Base-by-base conservation (phyloP, 306 rosid genomes). In the Oemleria cerasiformis region DNA sequence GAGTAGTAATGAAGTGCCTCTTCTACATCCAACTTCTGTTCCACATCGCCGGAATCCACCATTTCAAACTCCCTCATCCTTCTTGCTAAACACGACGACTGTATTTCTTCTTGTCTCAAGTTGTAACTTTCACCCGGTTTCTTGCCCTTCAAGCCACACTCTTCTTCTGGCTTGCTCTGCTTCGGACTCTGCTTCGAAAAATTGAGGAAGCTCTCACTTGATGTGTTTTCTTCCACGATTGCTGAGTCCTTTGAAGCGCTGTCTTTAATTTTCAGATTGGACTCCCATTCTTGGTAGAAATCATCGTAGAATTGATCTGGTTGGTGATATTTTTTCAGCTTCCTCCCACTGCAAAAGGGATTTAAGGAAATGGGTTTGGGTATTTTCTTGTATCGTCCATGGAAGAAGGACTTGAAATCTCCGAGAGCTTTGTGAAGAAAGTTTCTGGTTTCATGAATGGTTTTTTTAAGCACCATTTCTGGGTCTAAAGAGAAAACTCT, bases 1-100 rank as follows among this genome's bases (percentile, higher is more conserved):
- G 96, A 94, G 81, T 94, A 94, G 81, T 94, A 94, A 85, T 94
- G 91, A 4, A 91, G 80, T 39, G 90, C 99, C 84, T 91, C 99
- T 86, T 94, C 99, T 57, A 94, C 85, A 71, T 94, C 99, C 81
- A 94, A 59, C 36, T 80, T 92, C 58, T 89, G 90, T 63, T 94
- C 97, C 74, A 89, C 77, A 79, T 94, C 95, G 62, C 85, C 82
- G 1, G 80, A 76, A 71, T 89, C 91, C 68, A 89, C 74, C 95
- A 87, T 85, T 75, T 91, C 95, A 81, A 86, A 67, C 50, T 90
- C 92, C 84, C 86, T 89, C 85, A 91, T 91, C 87, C 86, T 91
- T 45, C 89, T 84, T 25, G 82, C 90, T 41, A 94, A 73, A 15
- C 36, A 30, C 36, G 71, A 60, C 2, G 59, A 72, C 72, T 76